These are phyloP conservation scores for Fusarium oligoseptatum DNA, from an alignment of 2,329 filamentous ascomycete species.

Conservation along the genomic window DNA sequence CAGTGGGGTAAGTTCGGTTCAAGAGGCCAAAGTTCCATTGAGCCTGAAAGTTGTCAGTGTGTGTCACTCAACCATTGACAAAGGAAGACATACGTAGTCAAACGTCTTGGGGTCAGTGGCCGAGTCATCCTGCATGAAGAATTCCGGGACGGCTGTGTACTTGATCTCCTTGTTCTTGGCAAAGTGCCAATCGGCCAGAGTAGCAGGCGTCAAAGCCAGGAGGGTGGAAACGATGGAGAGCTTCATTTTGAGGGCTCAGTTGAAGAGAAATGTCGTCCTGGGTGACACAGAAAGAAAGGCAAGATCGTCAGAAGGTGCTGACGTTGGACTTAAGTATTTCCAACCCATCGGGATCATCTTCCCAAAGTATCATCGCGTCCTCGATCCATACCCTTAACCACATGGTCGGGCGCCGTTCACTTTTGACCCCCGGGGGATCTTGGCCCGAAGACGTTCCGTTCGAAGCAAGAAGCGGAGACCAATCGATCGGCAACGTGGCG, in stretches of 20 bases:
- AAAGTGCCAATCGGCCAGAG: conserved; percentile 49
- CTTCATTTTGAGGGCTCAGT: conserved; percentile 48
- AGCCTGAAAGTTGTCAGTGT: conserved; percentile 56
- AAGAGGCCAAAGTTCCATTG: conserved; percentile 75
- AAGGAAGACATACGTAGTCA: conserved; percentile 68
- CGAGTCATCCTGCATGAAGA: conserved; percentile 74
- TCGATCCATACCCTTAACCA: conserved; percentile 4
- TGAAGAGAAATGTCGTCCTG: background rate
- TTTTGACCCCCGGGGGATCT: conserved; percentile 23
- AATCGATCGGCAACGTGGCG: conserved; percentile 49
- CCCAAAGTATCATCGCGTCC: conserved; percentile 25
- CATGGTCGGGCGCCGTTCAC: background rate
- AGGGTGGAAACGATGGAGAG: conserved; percentile 46
- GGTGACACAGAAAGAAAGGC: background rate
- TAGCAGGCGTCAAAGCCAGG: conserved; percentile 47
- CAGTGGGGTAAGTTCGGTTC: conserved; percentile 71
- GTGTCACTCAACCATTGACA: background rate
- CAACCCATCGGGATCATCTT: background rate
- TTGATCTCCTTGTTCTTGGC: conserved; percentile 61
- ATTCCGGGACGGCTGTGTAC: conserved; percentile 71
- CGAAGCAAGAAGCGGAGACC: conserved; percentile 38
- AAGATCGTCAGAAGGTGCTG: background rate
- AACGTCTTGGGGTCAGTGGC: conserved; percentile 68
- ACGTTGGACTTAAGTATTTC: conserved; percentile 23
- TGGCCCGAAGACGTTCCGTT: conserved; percentile 25